A percentile compares a stretch with the other conserved stretches of the same genome.
Conservation (phyloP, 2,329 filamentous ascomycete species). For the Eutypella sp. region DNA sequence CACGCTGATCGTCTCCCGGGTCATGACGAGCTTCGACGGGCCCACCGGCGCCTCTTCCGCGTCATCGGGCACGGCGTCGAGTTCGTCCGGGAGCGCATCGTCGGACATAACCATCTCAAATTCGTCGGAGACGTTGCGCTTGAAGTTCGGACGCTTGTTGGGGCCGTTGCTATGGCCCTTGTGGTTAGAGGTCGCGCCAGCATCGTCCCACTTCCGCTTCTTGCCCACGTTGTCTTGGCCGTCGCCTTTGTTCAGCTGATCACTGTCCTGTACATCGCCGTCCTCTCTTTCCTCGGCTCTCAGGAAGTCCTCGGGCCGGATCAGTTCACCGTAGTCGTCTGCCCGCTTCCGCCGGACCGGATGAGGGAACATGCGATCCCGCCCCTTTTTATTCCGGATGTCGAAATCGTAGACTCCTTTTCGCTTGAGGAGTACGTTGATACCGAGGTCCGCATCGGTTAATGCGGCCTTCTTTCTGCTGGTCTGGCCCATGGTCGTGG, state of each 20-base stretch:
- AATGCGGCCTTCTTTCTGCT: constrained; percentile 80
- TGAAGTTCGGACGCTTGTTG: constrained; percentile 56
- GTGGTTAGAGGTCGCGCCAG: constrained; percentile 38
- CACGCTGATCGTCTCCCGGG: constrained; percentile 58
- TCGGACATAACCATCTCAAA: constrained; percentile 35
- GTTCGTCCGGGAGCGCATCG: constrained; percentile 47
- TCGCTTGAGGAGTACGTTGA: constrained; percentile 83
- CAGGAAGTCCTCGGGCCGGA: constrained; percentile 89
- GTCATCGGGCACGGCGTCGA: constrained; percentile 55
- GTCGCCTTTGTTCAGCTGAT: constrained; percentile 43
- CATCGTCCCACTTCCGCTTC: constrained; percentile 90
- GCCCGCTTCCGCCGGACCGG: constrained; percentile 71
- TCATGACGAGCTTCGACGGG: constrained; percentile 70
- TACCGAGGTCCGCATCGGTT: constrained; percentile 83
- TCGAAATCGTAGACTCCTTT: constrained; percentile 93
- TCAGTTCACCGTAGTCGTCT: constrained; percentile 92
- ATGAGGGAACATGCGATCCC: constrained; percentile 89
- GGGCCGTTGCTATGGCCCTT: constrained; percentile 38
- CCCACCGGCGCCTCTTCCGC: constrained; percentile 47
- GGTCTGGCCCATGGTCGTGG: constrained; percentile 76
- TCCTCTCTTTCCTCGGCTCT: constrained; percentile 86
- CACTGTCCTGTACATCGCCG: constrained; percentile 59
- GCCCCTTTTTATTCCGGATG: constrained; percentile 82
- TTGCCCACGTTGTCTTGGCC: constrained; percentile 68
- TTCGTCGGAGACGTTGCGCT: constrained; percentile 38